These are phyloP conservation scores for Penicillium sp. DNA, from an alignment of 2,329 filamentous ascomycete genomes.

Conservation along the genomic window DNA sequence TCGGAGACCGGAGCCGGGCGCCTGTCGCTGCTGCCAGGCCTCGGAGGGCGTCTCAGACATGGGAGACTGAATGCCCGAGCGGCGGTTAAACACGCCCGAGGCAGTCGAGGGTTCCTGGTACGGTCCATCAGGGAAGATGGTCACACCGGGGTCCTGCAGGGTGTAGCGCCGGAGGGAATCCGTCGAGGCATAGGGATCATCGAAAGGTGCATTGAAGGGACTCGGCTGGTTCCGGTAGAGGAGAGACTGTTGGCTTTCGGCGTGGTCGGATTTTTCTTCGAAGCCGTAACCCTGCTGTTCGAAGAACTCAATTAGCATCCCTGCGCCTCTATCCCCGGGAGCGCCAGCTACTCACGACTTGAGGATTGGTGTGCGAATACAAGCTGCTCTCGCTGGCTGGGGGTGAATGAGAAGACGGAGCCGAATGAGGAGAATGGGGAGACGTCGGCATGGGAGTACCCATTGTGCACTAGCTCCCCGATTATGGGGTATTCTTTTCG, in stretches of 20 bases:
- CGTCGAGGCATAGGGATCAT: slow-evolving; percentile 43
- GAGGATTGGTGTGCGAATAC: slow-evolving; percentile 11
- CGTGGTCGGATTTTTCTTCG: slow-evolving; percentile 20
- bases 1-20: slow-evolving; percentile 60
- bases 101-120: slow-evolving; percentile 50
- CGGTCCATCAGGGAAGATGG: slow-evolving; percentile 48
- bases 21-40: slow-evolving; percentile 72
- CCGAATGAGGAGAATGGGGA: slow-evolving; percentile 19
- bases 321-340: background rate
- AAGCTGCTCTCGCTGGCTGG: slow-evolving; percentile 16
- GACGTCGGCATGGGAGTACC: slow-evolving; percentile 16
- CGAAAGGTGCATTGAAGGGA: slow-evolving; percentile 44
- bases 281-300: slow-evolving; percentile 15
- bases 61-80: slow-evolving; percentile 49
- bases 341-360: slow-evolving; percentile 10
- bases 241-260: slow-evolving; percentile 24
- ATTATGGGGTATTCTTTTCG: slow-evolving; percentile 1
- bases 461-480: slow-evolving; percentile 17
- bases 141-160: slow-evolving; percentile 48
- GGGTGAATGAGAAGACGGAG: slow-evolving; percentile 19
- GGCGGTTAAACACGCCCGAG: slow-evolving; percentile 47
- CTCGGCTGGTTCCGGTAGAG: slow-evolving; percentile 36
- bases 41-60: slow-evolving; percentile 61
- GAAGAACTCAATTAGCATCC: background rate
- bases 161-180: slow-evolving; percentile 32